These are phyloP conservation scores for Pneumocystis jirovecii DNA, from an alignment of 1,139 yeast species.

Conservation along the genomic window DNA sequence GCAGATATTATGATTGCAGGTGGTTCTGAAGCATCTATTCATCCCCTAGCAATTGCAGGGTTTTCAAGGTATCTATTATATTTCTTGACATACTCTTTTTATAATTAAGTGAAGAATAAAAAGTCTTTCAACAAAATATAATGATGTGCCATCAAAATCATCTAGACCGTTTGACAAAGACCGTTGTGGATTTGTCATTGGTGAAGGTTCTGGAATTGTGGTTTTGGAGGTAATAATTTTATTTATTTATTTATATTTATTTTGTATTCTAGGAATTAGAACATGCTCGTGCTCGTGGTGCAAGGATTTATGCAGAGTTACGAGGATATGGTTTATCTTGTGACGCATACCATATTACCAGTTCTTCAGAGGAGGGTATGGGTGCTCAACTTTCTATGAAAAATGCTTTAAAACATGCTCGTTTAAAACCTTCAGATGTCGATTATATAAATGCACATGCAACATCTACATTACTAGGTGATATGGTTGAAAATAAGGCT, in stretches of 20 bases:
- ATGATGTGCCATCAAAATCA: conserved; percentile 47
- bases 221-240: conserved; percentile 27
- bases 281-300: conserved; percentile 55
- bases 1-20: conserved; percentile 86
- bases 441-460: conserved; percentile 93
- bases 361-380: conserved; percentile 67
- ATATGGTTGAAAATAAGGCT: conserved; percentile 72
- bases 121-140: conserved; percentile 52
- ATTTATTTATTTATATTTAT: neutral
- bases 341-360: conserved; percentile 86
- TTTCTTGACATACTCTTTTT: neutral
- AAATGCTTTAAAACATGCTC: conserved; percentile 47
- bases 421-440: conserved; percentile 32
- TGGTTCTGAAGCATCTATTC: conserved; percentile 76
- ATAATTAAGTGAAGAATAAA: conserved; percentile 41
- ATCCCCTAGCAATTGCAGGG: conserved; percentile 80
- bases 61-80: conserved; percentile 35
- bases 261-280: conserved; percentile 42
- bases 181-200: conserved; percentile 77
- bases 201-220: conserved; percentile 83
- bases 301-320: conserved; percentile 62
- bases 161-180: conserved; percentile 76
- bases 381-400: conserved; percentile 81
- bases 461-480: conserved; percentile 82
- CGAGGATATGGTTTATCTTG: conserved; percentile 82